phyloP scores from a whole-genome alignment of 106 monocot genomes.

The Dioscorea alata region DNA sequence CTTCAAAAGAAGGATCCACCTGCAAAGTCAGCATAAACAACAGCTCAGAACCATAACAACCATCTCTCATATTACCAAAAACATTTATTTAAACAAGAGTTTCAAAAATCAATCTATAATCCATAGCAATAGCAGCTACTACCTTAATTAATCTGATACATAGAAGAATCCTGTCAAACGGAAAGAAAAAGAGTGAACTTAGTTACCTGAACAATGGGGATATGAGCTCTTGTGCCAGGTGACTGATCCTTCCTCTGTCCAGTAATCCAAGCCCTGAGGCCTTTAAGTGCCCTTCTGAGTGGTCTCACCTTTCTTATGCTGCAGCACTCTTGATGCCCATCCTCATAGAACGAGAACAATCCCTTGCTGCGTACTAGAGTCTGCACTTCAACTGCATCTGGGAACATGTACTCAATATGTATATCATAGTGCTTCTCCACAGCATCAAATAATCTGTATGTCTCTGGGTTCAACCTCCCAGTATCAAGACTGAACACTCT shows the following conservation, averaged over 20 bases:
- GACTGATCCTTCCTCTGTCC: slow-evolving; percentile 95
- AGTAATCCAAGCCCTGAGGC: slow-evolving; percentile 92
- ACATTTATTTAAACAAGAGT: not conserved
- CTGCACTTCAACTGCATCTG: slow-evolving; percentile 82
- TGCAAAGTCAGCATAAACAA: slow-evolving; percentile 7
- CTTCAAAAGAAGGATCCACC: slow-evolving; percentile 91
- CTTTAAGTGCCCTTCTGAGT: slow-evolving; percentile 71
- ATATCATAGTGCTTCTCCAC: slow-evolving; percentile 87
- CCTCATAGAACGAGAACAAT: slow-evolving; percentile 95
- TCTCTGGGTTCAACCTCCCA: slow-evolving; percentile 86
- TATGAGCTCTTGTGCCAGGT: slow-evolving; percentile 70
- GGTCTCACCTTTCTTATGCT: slow-evolving; percentile 83
- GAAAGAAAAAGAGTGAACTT: not conserved
- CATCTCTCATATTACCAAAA: not conserved
- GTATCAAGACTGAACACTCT: slow-evolving; percentile 97
- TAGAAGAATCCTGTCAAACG: too few relatives aligned
- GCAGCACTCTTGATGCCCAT: slow-evolving; percentile 98
- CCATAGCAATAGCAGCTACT: too few relatives aligned
- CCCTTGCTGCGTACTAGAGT: slow-evolving; percentile 82
- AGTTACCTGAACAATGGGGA: slow-evolving; percentile 85
- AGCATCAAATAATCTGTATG: slow-evolving; percentile 66
- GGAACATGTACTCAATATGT: slow-evolving; percentile 94
- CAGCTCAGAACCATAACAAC: not conserved
- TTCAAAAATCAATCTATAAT: not conserved
- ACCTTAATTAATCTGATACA: too few relatives aligned